Conservation (phyloP, 495 filamentous ascomycete species). For the Daldinia grandis region DNA sequence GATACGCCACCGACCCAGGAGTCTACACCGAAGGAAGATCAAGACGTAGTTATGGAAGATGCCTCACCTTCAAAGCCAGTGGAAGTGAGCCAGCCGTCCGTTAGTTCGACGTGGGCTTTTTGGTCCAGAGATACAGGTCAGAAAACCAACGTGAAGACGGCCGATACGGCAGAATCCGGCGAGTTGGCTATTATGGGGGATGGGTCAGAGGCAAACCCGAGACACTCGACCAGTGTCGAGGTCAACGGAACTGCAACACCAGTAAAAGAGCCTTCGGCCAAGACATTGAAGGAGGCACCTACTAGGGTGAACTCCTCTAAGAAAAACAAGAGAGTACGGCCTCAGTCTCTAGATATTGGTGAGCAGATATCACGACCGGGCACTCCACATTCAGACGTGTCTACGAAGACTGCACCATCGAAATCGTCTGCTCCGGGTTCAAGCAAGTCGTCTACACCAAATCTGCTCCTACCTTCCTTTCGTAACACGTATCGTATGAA, state of each 20-base stretch:
- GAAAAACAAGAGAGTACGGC: constrained; percentile 59
- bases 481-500: constrained; percentile 71
- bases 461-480: constrained; percentile 75
- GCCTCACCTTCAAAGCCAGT: constrained; percentile 41
- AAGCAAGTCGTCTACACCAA: constrained; percentile 56
- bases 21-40: constrained; percentile 40
- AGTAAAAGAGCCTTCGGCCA: constrained; percentile 50
- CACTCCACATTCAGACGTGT: constrained; percentile 49
- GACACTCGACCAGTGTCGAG: constrained; percentile 65
- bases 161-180: constrained; percentile 57
- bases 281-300: constrained; percentile 36
- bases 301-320: constrained; percentile 45
- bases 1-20: constrained; percentile 27
- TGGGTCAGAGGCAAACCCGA: constrained; percentile 68
- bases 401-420: constrained; percentile 35
- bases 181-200: constrained; percentile 76
- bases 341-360: constrained; percentile 58
- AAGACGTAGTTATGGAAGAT: constrained; percentile 52
- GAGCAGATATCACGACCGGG: constrained; percentile 47
- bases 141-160: constrained; percentile 47
- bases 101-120: constrained; percentile 83
- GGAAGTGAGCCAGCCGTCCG: constrained; percentile 32
- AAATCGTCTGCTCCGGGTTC: constrained; percentile 42
- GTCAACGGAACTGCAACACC: constrained; percentile 49
- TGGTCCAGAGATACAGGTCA: constrained; percentile 73